phyloP scores from a whole-genome alignment of 208 protist species.

The Leishmania major region DNA sequence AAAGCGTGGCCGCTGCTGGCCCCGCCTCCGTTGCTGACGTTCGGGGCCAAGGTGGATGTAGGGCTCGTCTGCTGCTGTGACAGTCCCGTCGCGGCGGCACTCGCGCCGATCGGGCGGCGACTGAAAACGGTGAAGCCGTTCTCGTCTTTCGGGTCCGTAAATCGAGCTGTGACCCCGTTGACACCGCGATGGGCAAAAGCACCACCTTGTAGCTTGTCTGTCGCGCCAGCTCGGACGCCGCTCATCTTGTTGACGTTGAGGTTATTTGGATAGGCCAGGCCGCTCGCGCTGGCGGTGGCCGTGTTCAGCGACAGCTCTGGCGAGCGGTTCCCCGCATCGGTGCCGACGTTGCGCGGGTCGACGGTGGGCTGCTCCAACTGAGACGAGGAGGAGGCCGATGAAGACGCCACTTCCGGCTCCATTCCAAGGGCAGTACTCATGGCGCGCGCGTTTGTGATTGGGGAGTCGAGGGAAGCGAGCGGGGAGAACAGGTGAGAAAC shows the following conservation, averaged over 20 bases:
- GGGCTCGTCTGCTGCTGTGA: not conserved
- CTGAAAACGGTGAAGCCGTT: slow-evolving; percentile 24
- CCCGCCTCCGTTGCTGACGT: not conserved
- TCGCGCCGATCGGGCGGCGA: slow-evolving; percentile 6
- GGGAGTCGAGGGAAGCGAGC: not conserved
- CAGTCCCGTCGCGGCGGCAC: not conserved
- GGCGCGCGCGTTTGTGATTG: not conserved
- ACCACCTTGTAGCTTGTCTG: slow-evolving; percentile 18
- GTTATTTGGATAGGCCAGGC: slow-evolving; percentile 14
- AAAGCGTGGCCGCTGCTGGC: slow-evolving; percentile 1
- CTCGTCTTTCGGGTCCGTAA: slow-evolving; percentile 28
- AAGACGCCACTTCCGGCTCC: slow-evolving; percentile 23
- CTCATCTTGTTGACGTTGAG: slow-evolving; percentile 30
- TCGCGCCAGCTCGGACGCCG: slow-evolving; percentile 1
- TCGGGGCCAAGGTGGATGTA: not conserved
- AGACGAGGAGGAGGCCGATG: slow-evolving; percentile 31
- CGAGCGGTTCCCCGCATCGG: not conserved
- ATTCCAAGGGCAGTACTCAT: slow-evolving; percentile 23
- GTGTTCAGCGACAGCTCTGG: slow-evolving; percentile 12
- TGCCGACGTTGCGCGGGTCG: slow-evolving; percentile 7
- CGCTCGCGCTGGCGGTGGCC: not conserved
- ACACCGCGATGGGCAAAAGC: slow-evolving; percentile 4
- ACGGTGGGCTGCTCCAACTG: slow-evolving; percentile 17
- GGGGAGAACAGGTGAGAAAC: not conserved
- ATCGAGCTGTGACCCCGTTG: slow-evolving; percentile 9